phyloP scores from a whole-genome alignment of 768 basidiomycete species.

The Trametes coccinea region DNA sequence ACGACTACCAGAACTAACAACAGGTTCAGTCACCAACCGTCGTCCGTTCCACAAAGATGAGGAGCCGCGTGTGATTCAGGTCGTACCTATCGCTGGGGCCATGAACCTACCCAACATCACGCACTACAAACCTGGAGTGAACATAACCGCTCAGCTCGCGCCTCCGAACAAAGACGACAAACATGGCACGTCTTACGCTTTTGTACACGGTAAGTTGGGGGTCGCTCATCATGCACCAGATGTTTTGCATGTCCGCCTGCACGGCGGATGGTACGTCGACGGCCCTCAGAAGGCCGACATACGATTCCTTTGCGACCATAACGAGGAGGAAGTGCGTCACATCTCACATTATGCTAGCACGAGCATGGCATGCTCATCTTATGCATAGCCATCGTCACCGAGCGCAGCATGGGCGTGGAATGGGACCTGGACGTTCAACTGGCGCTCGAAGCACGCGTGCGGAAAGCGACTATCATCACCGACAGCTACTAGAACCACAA shows the following conservation, averaged over 20 bases:
- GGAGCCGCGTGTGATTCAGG: constrained; percentile 27
- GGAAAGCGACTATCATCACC: constrained; percentile 6
- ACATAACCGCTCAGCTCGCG: constrained; percentile 24
- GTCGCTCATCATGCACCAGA: constrained; percentile 2
- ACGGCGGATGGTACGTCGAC: constrained; percentile 33
- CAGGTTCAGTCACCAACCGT: constrained; percentile 23
- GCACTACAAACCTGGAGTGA: constrained; percentile 25
- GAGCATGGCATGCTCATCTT: neutral
- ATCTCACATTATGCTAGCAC: neutral
- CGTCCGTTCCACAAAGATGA: constrained; percentile 26
- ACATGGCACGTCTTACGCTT: constrained; percentile 18
- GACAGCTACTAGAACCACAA: neutral
- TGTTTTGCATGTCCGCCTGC: constrained; percentile 27
- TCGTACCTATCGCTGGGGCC: constrained; percentile 31
- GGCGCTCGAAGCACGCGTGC: constrained; percentile 33
- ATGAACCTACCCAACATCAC: constrained; percentile 17
- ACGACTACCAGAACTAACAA: neutral
- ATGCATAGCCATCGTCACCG: constrained; percentile 23
- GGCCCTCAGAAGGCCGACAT: constrained; percentile 28
- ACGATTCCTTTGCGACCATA: constrained; percentile 30
- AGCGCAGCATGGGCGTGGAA: constrained; percentile 25
- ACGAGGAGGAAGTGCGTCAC: constrained; percentile 30
- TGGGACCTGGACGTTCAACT: constrained; percentile 32
- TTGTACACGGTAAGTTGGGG: too few species aligned
- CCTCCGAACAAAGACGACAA: constrained; percentile 12